Percentiles rank a stretch among this genome's conserved stretches.
Evolutionary conservation across 2,329 filamentous ascomycete species (phyloP).

Genomic region (Ceratocystis smalleyi): DNA sequence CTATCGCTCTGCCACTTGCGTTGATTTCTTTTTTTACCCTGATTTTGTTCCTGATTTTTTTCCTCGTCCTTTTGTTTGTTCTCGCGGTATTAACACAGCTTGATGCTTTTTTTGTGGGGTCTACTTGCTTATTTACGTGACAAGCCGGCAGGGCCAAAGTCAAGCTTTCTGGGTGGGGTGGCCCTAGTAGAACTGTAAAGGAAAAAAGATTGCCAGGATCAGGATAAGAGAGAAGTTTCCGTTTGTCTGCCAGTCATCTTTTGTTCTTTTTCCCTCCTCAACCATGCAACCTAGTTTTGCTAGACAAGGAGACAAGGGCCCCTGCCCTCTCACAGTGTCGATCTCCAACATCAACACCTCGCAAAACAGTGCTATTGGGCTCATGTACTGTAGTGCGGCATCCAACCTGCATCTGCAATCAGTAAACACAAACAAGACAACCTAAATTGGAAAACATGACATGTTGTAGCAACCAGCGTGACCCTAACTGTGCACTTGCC

Average conservation of each 20-base stretch:
- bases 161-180: neutral
- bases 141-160: neutral
- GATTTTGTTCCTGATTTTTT: neutral
- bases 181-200: neutral
- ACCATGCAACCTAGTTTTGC: neutral
- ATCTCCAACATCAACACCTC: neutral
- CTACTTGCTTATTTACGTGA: neutral
- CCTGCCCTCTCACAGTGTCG: conserved; percentile 1
- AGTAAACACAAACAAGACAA: conserved; percentile 10
- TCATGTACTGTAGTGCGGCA: neutral
- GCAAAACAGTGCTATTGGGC: neutral
- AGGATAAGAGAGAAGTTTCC: conserved; percentile 7
- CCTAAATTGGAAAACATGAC: neutral
- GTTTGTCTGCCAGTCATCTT: conserved; percentile 9
- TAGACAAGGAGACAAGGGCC: neutral
- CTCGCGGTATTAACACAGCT: neutral
- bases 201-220: neutral
- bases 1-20: neutral
- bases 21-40: neutral
- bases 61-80: neutral
- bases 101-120: neutral
- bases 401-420: neutral
- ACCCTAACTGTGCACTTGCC: neutral
- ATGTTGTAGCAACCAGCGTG: neutral
- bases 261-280: conserved; percentile 1